These are phyloP conservation scores for Sugiyamaella xylanicola DNA, from an alignment of 1,139 yeast genomes.

Conservation along the genomic window DNA sequence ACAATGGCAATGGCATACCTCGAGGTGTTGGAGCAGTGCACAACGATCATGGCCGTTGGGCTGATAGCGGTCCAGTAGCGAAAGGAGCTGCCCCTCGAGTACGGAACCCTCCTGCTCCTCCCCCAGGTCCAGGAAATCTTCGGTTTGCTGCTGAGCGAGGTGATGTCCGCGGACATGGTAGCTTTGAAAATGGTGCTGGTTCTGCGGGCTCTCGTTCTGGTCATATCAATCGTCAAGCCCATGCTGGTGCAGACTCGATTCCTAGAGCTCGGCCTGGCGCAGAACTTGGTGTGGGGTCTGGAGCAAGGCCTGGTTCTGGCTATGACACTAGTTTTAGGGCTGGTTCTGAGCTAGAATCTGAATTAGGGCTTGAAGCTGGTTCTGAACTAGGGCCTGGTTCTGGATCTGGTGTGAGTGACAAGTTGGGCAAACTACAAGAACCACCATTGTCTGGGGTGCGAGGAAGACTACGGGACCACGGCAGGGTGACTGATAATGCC, in stretches of 20 bases:
- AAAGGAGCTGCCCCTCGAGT: constrained; percentile 4
- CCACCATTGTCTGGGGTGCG: neutral
- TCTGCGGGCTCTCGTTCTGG: neutral
- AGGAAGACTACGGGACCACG: neutral
- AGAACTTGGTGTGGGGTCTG: neutral
- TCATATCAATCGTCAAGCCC: neutral
- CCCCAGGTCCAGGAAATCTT: constrained; percentile 1
- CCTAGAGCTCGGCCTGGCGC: neutral
- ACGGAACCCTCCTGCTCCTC: neutral
- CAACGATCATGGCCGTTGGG: constrained; percentile 8
- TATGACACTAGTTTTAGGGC: too few relatives aligned
- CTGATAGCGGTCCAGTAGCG: constrained; percentile 18
- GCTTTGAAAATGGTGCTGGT: too few relatives aligned
- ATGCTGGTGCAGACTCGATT: neutral
- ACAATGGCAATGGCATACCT: constrained; percentile 6
- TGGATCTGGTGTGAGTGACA: neutral
- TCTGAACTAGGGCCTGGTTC: neutral
- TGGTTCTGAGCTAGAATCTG: neutral
- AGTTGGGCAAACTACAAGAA: neutral
- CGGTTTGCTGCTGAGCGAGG: neutral
- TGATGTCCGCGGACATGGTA: too few relatives aligned
- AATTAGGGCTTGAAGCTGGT: neutral
- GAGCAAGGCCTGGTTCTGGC: neutral
- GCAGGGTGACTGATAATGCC: constrained; percentile 6
- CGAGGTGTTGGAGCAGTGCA: too few relatives aligned